Conservation (phyloP, 2,329 filamentous ascomycete genomes). For the Ophiostoma himal-ulmi region DNA sequence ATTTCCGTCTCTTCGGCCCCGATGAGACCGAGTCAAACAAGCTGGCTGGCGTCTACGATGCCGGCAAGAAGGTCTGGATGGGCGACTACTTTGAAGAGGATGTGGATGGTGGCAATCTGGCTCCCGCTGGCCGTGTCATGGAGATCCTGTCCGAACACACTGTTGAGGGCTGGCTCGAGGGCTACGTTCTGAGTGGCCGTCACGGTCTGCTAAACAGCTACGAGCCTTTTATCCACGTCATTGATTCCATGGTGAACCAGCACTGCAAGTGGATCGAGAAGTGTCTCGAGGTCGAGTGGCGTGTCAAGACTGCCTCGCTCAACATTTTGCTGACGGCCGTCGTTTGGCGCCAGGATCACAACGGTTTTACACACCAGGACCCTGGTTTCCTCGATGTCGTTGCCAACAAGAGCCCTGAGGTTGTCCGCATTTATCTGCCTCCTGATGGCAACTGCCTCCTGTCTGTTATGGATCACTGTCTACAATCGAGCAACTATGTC, state of each 20-base stretch:
- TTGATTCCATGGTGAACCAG: constrained; percentile 79
- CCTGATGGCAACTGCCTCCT: constrained; percentile 75
- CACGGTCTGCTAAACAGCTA: constrained; percentile 76
- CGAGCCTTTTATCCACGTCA: constrained; percentile 76
- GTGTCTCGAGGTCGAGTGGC: constrained; percentile 72
- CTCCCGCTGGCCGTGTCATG: constrained; percentile 66
- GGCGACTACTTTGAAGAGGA: constrained; percentile 74
- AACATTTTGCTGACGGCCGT: constrained; percentile 75
- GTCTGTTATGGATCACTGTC: constrained; percentile 69
- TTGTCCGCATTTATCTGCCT: constrained; percentile 74
- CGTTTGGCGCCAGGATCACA: constrained; percentile 78
- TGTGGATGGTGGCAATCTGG: constrained; percentile 65
- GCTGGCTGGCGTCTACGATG: constrained; percentile 63
- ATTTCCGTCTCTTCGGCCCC: constrained; percentile 71
- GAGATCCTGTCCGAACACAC: constrained; percentile 81
- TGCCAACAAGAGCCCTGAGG: constrained; percentile 72
- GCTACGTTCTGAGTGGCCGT: constrained; percentile 67
- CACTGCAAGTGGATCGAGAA: constrained; percentile 85
- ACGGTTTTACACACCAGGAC: constrained; percentile 70
- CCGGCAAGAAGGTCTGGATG: constrained; percentile 74
- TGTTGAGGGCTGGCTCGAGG: constrained; percentile 73
- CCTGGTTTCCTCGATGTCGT: constrained; percentile 75
- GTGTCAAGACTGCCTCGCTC: constrained; percentile 64
- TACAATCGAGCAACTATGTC: constrained; percentile 69
- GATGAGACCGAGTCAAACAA: constrained; percentile 82